These are phyloP conservation scores for Stagonosporopsis chrysanthemi DNA, from an alignment of 2,329 filamentous ascomycete genomes.

Conservation along the genomic window DNA sequence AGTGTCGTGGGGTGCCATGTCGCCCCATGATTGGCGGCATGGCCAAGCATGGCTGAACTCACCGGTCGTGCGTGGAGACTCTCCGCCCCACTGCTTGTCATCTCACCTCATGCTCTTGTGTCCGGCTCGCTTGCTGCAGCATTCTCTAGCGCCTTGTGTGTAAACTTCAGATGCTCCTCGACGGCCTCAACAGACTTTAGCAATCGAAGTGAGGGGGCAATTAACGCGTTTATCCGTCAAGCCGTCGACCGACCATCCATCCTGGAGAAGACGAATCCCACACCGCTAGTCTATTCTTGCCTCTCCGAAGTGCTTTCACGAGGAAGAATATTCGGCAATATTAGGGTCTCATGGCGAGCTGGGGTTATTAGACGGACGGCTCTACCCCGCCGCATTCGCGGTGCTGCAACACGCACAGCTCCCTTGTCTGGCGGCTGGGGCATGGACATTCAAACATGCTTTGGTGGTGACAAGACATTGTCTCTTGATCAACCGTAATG, in stretches of 20 bases:
- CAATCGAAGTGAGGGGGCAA: conserved; percentile 33
- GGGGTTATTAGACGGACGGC: conserved; percentile 31
- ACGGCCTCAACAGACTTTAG: conserved; percentile 31
- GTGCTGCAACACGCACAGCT: conserved; percentile 10
- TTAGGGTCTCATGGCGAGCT: conserved; percentile 32
- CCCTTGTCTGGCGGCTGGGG: conserved; percentile 13
- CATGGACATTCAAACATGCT: conserved; percentile 10
- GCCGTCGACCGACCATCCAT: conserved; percentile 32
- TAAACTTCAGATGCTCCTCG: conserved; percentile 36
- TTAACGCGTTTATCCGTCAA: conserved; percentile 31
- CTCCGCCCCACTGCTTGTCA: conserved; percentile 35
- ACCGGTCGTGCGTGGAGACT: conserved; percentile 37
- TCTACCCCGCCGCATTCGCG: conserved; percentile 34
- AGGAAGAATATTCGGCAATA: conserved; percentile 34
- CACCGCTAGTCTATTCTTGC: conserved; percentile 49
- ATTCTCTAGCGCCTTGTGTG: conserved; percentile 44
- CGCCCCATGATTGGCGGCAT: conserved; percentile 34
- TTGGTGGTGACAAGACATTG: conserved; percentile 15
- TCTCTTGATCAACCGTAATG: conserved; percentile 7
- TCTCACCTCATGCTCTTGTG: conserved; percentile 29
- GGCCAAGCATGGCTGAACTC: conserved; percentile 22
- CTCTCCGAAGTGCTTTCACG: conserved; percentile 13
- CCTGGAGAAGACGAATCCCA: conserved; percentile 13
- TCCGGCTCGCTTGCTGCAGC: conserved; percentile 36
- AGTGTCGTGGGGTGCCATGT: conserved; percentile 32